Base-by-base conservation (phyloP, 2,329 filamentous ascomycete species). In the Thielaviopsis euricoi region DNA sequence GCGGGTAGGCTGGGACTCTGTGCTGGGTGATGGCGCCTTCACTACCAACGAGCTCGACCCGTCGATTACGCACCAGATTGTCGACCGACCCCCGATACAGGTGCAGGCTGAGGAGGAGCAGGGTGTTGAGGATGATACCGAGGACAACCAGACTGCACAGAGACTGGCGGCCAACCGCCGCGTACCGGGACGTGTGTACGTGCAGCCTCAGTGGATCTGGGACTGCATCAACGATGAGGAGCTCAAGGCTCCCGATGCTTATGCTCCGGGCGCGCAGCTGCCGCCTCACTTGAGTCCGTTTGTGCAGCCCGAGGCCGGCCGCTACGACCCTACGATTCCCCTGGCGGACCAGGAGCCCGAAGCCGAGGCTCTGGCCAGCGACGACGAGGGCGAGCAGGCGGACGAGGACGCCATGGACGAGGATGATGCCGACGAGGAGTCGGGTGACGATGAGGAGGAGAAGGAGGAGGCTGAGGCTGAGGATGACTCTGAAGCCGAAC, bases 171-270 rank as follows among this genome's bases (percentile, higher is more conserved):
- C 70, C 60, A 86, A 87, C 66, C 82, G 82, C 62, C 82, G 89
- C 61, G 85, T 97, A 61, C 89, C 91, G n/a, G 91, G 91, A 40
- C 80, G 93, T 63, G 89, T 83, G 62, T 98, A 98, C 65, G 74
- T 98, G 58, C 93, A 98, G 73, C 93, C 93, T 21, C 93, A 98
- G 69, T 98, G 94, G 91, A 83, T 98, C 3, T 98, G 93, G 93
- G 93, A 98, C 67, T 91, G 87, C 66, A 75, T 95, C 69, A 98
- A 98, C 69, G 87, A 93, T 52, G 88, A 89, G 62, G 89, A 91
- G 70, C 74, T 98, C 58, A 83, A 96, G 69, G 80, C 86, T 63
- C 82, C 90, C 33, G 89, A 96, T 67, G 72, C 90, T 40, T 98
- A 98, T 66, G 87, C 85, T 0, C 93, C 93, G 1, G 93, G 93